Percentiles rank a stretch among this genome's conserved stretches.
phyloP scores from a whole-genome alignment of 768 basidiomycete genomes.

The Macrolepiota albuminosa region DNA sequence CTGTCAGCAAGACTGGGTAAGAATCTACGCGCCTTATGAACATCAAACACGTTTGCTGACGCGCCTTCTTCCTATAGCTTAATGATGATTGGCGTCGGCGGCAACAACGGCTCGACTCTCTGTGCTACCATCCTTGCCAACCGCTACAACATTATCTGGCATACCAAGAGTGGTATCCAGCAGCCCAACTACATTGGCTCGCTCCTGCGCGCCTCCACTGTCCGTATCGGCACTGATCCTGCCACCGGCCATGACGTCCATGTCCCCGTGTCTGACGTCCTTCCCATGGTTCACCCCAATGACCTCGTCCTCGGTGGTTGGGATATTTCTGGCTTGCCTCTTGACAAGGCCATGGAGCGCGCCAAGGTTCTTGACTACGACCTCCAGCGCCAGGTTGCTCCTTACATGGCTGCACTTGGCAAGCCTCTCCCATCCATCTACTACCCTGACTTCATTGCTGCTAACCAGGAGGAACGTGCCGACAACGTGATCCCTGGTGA shows the following conservation, averaged over 20 bases:
- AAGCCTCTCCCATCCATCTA: constrained; percentile 92
- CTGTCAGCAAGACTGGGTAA: constrained; percentile 89
- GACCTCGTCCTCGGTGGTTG: constrained; percentile 97
- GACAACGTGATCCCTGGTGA: constrained; percentile 86
- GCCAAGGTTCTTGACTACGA: constrained; percentile 94
- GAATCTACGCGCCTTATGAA: constrained; percentile 19
- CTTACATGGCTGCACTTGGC: constrained; percentile 75
- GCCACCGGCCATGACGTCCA: constrained; percentile 83
- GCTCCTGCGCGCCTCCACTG: constrained; percentile 91
- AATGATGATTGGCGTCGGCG: constrained; percentile 95
- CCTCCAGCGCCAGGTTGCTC: constrained; percentile 91
- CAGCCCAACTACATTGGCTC: constrained; percentile 98
- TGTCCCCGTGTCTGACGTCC: constrained; percentile 86
- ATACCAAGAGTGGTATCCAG: constrained; percentile 87
- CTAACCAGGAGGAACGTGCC: constrained; percentile 94
- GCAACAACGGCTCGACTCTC: constrained; percentile 95
- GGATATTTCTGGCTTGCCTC: constrained; percentile 85
- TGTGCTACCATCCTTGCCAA: constrained; percentile 95
- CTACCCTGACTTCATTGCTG: constrained; percentile 96
- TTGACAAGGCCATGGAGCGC: constrained; percentile 93
- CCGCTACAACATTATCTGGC: constrained; percentile 90
- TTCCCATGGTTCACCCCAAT: constrained; percentile 98
- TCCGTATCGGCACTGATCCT: constrained; percentile 83
- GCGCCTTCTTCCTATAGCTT: constrained; percentile 45
- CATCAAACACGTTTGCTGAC: background rate